Evolutionary conservation across 192 early-diverging fungal species (phyloP), one percentile per base, ranked within the genome.

Genomic region (Borealophlyctis nickersoniae): DNA sequence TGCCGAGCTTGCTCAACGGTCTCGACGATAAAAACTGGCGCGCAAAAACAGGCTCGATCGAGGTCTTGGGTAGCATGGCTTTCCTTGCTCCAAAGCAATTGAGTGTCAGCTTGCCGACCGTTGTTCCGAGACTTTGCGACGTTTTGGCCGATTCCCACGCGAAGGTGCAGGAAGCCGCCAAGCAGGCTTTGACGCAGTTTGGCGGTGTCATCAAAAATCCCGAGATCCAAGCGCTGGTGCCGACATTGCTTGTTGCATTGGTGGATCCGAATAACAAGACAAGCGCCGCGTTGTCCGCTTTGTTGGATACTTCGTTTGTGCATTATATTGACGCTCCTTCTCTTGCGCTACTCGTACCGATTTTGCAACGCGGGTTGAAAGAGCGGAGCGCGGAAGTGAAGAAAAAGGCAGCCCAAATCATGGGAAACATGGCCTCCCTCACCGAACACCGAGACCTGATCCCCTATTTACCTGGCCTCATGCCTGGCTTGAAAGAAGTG

Each of bases 301-400:
- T 99, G 22, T 71, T 99, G 39, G 84, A 90, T 60, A 99, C 97
- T 1, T 86, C 94, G 2, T 99, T 99, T 66, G 91, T 98, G 22
- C 97, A 99, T 76, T 99, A 99, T 73, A 94, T 99, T 56, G 97
- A 99, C 71, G 89, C 96, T 13, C 93, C 97, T 28, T 93, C 91
- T 11, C 73, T 99, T 54, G 97, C 96, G 14, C 79, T 98, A 54
- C 87, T 99, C 26, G 90, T 98, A 57, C 97, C 97, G 2, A 93
- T 99, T 49, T 67, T 98, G 35, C 86, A 92, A 70, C 88, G 96
- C 58, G 97, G 96, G 58, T 78, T 99, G 78, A 83, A 85, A 29
- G 92, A 92, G 54, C 87, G 97, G 57, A 78, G 80, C 26, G 93
- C 95, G 5, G 86, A 93, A 35, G 89, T 89, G 60, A 98, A 98